Evolutionary conservation across 495 filamentous ascomycete species (phyloP), one percentile per base, ranked within the genome.

Genomic region (Cudoniella acicularis): DNA sequence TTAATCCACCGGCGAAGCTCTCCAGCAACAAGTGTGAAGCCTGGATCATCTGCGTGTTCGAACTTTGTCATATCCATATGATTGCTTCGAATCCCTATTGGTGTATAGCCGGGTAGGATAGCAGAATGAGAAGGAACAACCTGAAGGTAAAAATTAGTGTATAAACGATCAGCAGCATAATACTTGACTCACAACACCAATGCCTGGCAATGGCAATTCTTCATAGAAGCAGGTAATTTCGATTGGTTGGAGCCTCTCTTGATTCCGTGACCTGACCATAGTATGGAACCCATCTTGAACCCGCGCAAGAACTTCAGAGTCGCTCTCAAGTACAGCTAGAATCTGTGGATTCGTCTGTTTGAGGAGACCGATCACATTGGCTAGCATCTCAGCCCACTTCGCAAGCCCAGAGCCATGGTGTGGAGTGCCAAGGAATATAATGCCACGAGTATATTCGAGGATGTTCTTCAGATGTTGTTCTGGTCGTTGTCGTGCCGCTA

Each of bases 61-160:
- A 77, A 78, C 56, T 65, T 73, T 36, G 67, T 57, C 75, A 78
- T 78, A 25, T 73, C 74, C 67, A 68, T 75, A 52, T 79, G 75
- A 59, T 79, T 72, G 11, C 47, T 59, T 30, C 63, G 73, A 30
- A 79, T 70, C 0, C 70, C 69, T 45, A 75, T 72, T 10, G 59
- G 51, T 4, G 57, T 61, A 46, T 75, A 75, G 10, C 68, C 71
- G 0, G 69, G 63, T 9, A 79, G 56, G 23, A 64, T 71, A 27
- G 77, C 75, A 3, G 76, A 80, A 20, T 72, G 47, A 40, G 66
- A 60, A 24, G 75, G 66, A 18, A 64, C 57, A 26, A 61, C 25
- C 48, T 58, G 18, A 36, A 13, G 21, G 43, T 23, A 25, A 17
- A 27, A n/a, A 27, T 56, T 56, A 6, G 21, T n/a, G 23, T 2